phyloP scores from a whole-genome alignment of 805 yeast species.

The Cyberlindnera subsufficiens region DNA sequence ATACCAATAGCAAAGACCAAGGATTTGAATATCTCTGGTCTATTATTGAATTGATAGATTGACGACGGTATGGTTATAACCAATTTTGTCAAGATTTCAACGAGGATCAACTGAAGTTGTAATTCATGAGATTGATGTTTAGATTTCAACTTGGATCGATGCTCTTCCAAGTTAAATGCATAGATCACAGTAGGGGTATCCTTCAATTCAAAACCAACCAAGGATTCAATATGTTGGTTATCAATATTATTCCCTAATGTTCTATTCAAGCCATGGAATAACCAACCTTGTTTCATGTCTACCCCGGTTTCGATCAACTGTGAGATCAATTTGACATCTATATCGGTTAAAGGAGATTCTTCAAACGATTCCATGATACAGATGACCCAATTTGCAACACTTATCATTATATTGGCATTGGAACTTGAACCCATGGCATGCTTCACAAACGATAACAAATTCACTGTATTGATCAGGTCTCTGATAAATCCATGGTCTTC shows the following conservation, averaged over 20 bases:
- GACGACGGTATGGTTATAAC: constrained; percentile 16
- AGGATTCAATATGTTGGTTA: constrained; percentile 33
- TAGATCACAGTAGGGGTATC: constrained; percentile 13
- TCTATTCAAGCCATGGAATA: constrained; percentile 49
- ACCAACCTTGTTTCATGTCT: constrained; percentile 33
- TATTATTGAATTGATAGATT: constrained; percentile 15
- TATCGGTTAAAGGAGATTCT: neutral
- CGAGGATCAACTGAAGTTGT: constrained; percentile 37
- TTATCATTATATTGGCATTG: constrained; percentile 44
- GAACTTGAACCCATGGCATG: constrained; percentile 44
- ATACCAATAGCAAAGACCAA: constrained; percentile 22
- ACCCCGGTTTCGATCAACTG: constrained; percentile 34
- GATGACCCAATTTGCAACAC: constrained; percentile 28
- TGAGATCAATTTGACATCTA: constrained; percentile 29
- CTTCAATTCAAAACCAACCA: constrained; percentile 29
- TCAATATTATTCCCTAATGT: constrained; percentile 46
- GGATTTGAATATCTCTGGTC: constrained; percentile 19
- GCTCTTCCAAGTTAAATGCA: constrained; percentile 2
- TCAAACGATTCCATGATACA: constrained; percentile 1
- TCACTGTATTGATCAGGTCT: neutral
- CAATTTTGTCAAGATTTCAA: constrained; percentile 43
- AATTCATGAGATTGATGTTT: constrained; percentile 41
- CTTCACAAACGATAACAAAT: constrained; percentile 27
- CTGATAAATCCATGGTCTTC: constrained; percentile 8
- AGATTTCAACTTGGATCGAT: constrained; percentile 11